Conservation (phyloP, 495 filamentous ascomycete genomes). For the Copromyces sp. region DNA sequence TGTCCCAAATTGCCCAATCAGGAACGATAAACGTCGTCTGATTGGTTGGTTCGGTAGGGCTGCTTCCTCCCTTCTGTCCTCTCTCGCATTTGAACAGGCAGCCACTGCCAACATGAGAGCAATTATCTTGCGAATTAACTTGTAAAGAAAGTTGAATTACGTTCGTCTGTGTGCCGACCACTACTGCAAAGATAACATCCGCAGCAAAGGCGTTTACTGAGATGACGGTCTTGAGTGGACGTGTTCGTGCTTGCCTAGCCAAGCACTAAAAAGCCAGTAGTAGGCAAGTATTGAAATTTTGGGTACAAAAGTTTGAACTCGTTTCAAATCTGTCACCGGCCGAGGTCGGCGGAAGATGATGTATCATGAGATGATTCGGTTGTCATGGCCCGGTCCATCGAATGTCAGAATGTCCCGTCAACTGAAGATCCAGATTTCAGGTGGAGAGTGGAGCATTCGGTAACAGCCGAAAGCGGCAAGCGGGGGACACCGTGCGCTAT, state of each 20-base stretch:
- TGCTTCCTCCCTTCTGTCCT: not conserved
- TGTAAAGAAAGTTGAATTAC: not conserved
- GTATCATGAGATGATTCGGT: not conserved
- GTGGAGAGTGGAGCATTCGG: not conserved
- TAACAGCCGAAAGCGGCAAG: not conserved
- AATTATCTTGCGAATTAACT: not conserved
- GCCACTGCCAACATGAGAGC: not conserved
- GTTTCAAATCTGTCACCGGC: not conserved
- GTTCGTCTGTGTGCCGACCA: not conserved
- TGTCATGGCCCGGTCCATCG: not conserved
- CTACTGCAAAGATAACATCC: not conserved
- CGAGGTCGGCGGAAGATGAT: not conserved
- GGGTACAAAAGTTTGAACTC: not conserved
- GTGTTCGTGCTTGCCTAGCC: not conserved
- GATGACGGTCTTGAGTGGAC: not conserved
- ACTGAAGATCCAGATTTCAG: not conserved
- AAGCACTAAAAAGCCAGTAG: not conserved
- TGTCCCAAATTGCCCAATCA: not conserved
- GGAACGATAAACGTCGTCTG: not conserved
- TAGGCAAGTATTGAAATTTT: not conserved
- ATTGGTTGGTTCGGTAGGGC: not conserved
- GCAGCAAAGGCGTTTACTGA: not conserved
- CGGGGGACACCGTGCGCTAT: not conserved
- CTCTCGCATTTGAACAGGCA: not conserved
- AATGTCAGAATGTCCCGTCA: too few species aligned